phyloP scores from a whole-genome alignment of 2,329 filamentous ascomycete species.

The Colletotrichum camelliae region DNA sequence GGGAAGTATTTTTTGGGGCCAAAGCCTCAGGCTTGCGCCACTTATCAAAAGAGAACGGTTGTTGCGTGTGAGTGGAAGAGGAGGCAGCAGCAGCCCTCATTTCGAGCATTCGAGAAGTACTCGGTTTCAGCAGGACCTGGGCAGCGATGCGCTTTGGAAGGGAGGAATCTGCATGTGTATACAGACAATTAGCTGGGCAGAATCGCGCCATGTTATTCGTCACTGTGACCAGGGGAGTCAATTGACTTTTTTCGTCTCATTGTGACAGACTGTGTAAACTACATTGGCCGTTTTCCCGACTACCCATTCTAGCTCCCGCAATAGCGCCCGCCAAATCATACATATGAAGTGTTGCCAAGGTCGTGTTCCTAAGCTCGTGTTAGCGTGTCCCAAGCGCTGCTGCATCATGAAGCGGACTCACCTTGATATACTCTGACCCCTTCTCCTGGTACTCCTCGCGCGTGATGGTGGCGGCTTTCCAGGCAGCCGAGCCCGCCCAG shows the following conservation, averaged over 20 bases:
- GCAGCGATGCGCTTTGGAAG: background rate
- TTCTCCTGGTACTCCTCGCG: constrained; percentile 90
- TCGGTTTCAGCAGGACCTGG: background rate
- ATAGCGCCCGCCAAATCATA: constrained; percentile 32
- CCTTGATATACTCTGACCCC: constrained; percentile 93
- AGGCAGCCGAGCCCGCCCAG: constrained; percentile 72
- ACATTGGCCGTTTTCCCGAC: background rate
- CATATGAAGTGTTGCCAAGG: constrained; percentile 65
- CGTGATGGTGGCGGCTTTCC: constrained; percentile 71
- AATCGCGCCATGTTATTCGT: background rate
- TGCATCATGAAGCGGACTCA: constrained; percentile 34
- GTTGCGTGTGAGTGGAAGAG: background rate
- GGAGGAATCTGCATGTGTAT: background rate
- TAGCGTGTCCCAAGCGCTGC: background rate
- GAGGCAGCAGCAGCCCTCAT: background rate
- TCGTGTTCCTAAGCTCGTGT: constrained; percentile 61
- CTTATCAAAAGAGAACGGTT: constrained; percentile 10
- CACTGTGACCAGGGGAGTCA: background rate
- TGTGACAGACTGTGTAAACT: background rate
- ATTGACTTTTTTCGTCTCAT: background rate
- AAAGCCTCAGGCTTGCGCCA: background rate
- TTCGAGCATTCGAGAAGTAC: background rate
- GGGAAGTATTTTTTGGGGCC: background rate
- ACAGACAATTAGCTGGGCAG: background rate
- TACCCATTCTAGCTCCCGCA: background rate